Conservation (phyloP, 768 basidiomycete species). For the Boletus pseudo-olivaceus region DNA sequence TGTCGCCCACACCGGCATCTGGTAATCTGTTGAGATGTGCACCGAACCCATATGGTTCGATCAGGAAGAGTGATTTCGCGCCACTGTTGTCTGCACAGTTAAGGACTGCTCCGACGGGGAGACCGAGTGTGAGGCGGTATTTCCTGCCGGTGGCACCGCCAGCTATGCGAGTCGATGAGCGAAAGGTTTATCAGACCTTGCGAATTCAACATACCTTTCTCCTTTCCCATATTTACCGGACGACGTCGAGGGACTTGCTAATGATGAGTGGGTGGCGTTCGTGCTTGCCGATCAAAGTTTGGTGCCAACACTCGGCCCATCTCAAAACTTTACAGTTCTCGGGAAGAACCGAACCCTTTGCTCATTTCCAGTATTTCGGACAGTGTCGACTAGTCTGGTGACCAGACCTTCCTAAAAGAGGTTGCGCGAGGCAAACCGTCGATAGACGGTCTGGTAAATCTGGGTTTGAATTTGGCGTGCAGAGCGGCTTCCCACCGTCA, state of each 20-base stretch:
- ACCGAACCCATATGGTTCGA: slow-evolving; percentile 94
- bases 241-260: slow-evolving; percentile 1
- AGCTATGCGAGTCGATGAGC: slow-evolving; percentile 29
- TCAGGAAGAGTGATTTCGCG: slow-evolving; percentile 92
- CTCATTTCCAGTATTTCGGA: too few species aligned
- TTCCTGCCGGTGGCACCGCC: slow-evolving; percentile 81
- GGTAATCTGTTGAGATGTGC: slow-evolving; percentile 95
- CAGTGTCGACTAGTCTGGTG: too few species aligned
- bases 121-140: slow-evolving; percentile 92
- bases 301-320: slow-evolving; percentile 17
- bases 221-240: slow-evolving; percentile 24
- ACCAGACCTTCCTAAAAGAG: too few species aligned
- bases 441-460: too few species aligned
- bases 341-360: too few species aligned
- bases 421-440: too few species aligned
- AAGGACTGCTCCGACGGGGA: slow-evolving; percentile 90
- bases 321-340: slow-evolving; percentile 20
- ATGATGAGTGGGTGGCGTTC: too few species aligned
- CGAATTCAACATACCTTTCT: not conserved
- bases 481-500: too few species aligned
- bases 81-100: slow-evolving; percentile 99
- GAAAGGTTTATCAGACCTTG: not conserved
- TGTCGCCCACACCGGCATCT: slow-evolving; percentile 90
- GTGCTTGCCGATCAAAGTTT: slow-evolving; percentile 20
- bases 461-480: too few species aligned